Conservation (phyloP, 2,329 filamentous ascomycete genomes). For the Fusarium sp. region DNA sequence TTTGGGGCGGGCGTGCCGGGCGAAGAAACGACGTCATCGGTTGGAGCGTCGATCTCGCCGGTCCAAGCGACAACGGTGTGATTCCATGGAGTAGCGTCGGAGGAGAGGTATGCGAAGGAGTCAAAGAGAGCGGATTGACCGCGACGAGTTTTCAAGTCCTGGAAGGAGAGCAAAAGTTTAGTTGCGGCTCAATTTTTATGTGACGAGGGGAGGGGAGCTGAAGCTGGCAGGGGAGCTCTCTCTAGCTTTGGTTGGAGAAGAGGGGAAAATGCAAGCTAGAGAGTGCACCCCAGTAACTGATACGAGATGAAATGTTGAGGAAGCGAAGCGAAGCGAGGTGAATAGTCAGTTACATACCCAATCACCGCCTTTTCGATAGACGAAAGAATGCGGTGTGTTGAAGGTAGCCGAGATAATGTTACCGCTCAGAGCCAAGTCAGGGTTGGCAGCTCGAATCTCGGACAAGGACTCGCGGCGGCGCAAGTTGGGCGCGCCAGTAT, state of each 20-base stretch:
- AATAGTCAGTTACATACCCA: constrained; percentile 63
- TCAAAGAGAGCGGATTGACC: constrained; percentile 94
- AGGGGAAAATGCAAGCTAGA: constrained; percentile 31
- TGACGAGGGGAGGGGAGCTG: constrained; percentile 29
- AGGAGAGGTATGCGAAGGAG: constrained; percentile 88
- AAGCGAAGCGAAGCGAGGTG: constrained; percentile 22
- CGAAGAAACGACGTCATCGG: constrained; percentile 57
- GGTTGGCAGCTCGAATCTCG: constrained; percentile 67
- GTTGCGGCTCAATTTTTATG: constrained; percentile 29
- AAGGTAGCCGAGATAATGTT: constrained; percentile 76
- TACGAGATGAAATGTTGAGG: constrained; percentile 29
- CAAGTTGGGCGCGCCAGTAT: constrained; percentile 46
- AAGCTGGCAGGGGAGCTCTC: constrained; percentile 14
- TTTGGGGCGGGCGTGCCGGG: constrained; percentile 59
- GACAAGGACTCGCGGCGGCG: constrained; percentile 64
- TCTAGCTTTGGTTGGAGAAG: constrained; percentile 35
- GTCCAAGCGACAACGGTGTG: constrained; percentile 96
- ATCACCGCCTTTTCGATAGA: constrained; percentile 68
- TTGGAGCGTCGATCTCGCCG: constrained; percentile 77
- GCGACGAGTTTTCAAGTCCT: constrained; percentile 81
- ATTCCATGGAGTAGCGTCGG: constrained; percentile 86
- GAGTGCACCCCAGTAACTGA: constrained; percentile 22
- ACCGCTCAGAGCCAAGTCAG: constrained; percentile 69
- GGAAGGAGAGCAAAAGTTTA: constrained; percentile 16
- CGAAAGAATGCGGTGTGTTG: constrained; percentile 69